Evolutionary conservation across 164 flowering plant genomes (phyloP), one percentile per base, ranked within the genome.

Genomic region (Amborella trichopoda): DNA sequence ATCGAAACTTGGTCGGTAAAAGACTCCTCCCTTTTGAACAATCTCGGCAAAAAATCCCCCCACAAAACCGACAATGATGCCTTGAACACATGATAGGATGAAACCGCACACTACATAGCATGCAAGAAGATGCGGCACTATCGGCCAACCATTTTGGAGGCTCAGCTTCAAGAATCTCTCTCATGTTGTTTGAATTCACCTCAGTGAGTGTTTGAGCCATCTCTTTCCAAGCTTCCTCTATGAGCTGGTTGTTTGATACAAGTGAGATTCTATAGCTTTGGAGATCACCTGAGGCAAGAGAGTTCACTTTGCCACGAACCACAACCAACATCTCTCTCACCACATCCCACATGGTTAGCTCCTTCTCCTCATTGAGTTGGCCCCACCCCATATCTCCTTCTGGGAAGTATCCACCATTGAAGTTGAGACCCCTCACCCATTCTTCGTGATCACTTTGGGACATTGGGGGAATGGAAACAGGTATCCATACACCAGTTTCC

Each of bases 401-500:
- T 14, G 94, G 95, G 30, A 88, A 73, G 64, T 66, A 87, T 16
- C 83, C 89, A 22, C 94, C 95, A 64, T 73, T 74, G 2, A 59
- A 48, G 46, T 68, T 58, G 40, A 75, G 62, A 24, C 86, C 78
- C 46, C 56, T 61, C 10, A 44, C 64, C 90, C 89, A 81, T 23
- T 76, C 88, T 40, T 75, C 75, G 38, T 64, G 83, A 23, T 73
- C 84, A 33, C 66, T 68, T 64, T 82, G 88, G 2, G 70, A 62
- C 96, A 93, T 76, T 26, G 99, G 95, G 18, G 99, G 96, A 48
- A 88, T 83, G 27, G 99, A 93, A 44, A 93, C 94, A 40, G 99
- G 99, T 64, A 93, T 88, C 96, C 99, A 88, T 28, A 56, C 52
- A 23, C 99, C 99, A 38, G 95, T 93, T 59, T 84, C 96, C 62